Conservation (phyloP, 2,329 filamentous ascomycete genomes). For the Apiospora koreana region DNA sequence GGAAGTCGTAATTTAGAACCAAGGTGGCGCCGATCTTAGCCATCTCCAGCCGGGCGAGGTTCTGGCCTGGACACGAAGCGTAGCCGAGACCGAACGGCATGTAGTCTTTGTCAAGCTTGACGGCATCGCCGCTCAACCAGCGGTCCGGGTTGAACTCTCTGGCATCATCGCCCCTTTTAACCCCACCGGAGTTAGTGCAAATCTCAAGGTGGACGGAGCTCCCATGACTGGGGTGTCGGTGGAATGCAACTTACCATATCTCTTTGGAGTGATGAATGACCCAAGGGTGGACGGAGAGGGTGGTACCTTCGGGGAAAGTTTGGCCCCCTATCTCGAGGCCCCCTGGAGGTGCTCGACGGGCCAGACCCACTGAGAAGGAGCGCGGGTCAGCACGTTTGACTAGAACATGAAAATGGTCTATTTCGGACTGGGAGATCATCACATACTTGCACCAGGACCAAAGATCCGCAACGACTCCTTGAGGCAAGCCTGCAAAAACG, state of each 20-base stretch:
- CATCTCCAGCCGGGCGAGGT: slow-evolving; percentile 20
- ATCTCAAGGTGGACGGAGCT: too few relatives aligned
- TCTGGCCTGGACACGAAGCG: slow-evolving; percentile 20
- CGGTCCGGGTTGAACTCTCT: slow-evolving; percentile 18
- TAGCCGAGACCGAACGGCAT: slow-evolving; percentile 18
- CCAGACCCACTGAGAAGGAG: slow-evolving; percentile 17
- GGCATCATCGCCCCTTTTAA: slow-evolving; percentile 14
- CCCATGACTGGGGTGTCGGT: too few relatives aligned
- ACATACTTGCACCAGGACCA: not conserved
- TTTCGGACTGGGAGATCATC: not conserved
- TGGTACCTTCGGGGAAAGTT: slow-evolving; percentile 16
- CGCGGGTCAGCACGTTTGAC: slow-evolving; percentile 15
- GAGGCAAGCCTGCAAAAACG: slow-evolving; percentile 27
- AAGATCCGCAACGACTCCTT: slow-evolving; percentile 26
- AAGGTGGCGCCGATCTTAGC: slow-evolving; percentile 21
- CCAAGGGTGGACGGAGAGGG: slow-evolving; percentile 15
- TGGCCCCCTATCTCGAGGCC: slow-evolving; percentile 15
- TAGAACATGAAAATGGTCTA: not conserved
- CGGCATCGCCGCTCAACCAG: slow-evolving; percentile 14
- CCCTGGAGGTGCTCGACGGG: slow-evolving; percentile 17
- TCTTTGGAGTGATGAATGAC: slow-evolving; percentile 17
- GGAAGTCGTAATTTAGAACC: slow-evolving; percentile 20
- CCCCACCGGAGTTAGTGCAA: not conserved
- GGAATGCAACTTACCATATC: slow-evolving; percentile 6
- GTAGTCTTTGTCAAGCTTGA: slow-evolving; percentile 14